Percentiles rank a stretch among this genome's conserved stretches.
Evolutionary conservation across 768 basidiomycete genomes (phyloP).

Genomic region (Leccinum longicurvipes): DNA sequence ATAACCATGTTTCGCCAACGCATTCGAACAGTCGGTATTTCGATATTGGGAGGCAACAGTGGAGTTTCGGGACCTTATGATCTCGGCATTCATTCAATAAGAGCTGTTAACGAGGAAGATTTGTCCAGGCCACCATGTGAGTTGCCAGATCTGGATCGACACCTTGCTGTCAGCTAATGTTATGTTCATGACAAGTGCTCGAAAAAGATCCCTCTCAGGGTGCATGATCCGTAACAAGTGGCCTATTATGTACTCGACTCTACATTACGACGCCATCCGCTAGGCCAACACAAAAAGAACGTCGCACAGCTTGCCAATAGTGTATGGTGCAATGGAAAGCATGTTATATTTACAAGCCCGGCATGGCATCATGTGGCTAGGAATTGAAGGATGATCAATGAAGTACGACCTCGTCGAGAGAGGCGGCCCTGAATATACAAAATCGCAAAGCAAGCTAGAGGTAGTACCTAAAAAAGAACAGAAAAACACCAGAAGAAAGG

Average conservation of each 20-base stretch:
- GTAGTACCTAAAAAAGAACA: slow-evolving; percentile 1
- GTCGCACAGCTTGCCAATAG: neutral
- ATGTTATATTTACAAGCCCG: slow-evolving; percentile 28
- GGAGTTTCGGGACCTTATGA: slow-evolving; percentile 74
- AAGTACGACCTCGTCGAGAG: slow-evolving; percentile 5
- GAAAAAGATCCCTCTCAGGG: slow-evolving; percentile 28
- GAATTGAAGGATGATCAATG: slow-evolving; percentile 1
- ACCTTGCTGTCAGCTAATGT: neutral
- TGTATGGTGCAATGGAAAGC: slow-evolving; percentile 2
- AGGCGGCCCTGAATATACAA: slow-evolving; percentile 11
- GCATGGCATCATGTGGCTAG: slow-evolving; percentile 6
- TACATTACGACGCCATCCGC: neutral
- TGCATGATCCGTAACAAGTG: slow-evolving; percentile 10
- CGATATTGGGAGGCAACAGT: slow-evolving; percentile 81
- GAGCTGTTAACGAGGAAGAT: slow-evolving; percentile 78
- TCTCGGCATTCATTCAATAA: slow-evolving; percentile 76
- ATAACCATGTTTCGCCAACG: slow-evolving; percentile 73
- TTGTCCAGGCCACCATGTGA: slow-evolving; percentile 33
- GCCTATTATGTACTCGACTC: neutral
- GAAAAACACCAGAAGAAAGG: slow-evolving; percentile 8
- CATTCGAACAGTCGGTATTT: slow-evolving; percentile 81
- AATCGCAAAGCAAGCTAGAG: slow-evolving; percentile 9
- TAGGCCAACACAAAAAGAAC: slow-evolving; percentile 4
- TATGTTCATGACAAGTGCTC: slow-evolving; percentile 7
- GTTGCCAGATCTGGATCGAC: slow-evolving; percentile 5